Evolutionary conservation across 345 rosid genomes (phyloP).

Genomic region (Conringia planisiliqua): DNA sequence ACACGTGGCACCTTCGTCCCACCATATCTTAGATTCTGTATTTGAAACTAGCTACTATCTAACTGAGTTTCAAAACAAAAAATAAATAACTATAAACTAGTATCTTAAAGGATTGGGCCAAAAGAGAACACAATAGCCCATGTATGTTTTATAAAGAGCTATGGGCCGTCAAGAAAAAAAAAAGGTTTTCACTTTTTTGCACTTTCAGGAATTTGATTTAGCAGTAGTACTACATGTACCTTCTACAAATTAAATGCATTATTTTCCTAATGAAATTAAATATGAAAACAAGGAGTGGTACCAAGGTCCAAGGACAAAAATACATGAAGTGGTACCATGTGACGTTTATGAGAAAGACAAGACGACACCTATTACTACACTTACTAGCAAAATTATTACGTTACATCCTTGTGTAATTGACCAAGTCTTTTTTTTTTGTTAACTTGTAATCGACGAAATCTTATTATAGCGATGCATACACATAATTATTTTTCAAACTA

Average conservation of each 20-base stretch:
- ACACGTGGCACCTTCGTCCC: slow-evolving; percentile 23
- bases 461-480: background rate
- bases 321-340: slow-evolving; percentile 31
- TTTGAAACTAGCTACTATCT: background rate
- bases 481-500: background rate
- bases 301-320: background rate
- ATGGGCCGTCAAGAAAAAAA: background rate
- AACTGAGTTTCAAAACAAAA: background rate
- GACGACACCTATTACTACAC: background rate
- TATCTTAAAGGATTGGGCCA: background rate
- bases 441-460: background rate
- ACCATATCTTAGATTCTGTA: slow-evolving; percentile 29
- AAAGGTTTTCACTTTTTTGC: background rate
- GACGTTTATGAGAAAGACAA: slow-evolving; percentile 14
- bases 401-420: background rate
- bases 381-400: slow-evolving; percentile 6
- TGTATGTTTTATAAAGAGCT: too few species aligned
- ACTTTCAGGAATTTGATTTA: background rate
- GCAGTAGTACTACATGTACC: background rate
- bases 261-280: background rate
- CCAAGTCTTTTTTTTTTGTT: too few species aligned
- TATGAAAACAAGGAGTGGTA: slow-evolving; percentile 6
- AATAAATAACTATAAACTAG: background rate
- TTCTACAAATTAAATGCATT: background rate
- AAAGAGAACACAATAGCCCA: background rate